These are phyloP conservation scores for Dendrobium huoshanense DNA, from an alignment of 106 monocot species.

Conservation along the genomic window DNA sequence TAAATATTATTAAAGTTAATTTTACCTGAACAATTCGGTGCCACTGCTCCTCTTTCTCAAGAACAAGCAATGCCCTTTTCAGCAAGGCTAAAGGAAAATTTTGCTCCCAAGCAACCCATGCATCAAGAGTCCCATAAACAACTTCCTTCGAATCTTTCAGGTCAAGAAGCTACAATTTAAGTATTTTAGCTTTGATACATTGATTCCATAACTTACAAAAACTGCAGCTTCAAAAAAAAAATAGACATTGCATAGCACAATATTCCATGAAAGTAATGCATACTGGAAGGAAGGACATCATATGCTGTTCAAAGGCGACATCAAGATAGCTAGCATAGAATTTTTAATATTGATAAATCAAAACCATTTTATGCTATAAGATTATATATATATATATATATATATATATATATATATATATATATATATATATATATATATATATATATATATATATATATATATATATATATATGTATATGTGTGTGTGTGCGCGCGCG, in stretches of 20 bases:
- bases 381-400: background rate
- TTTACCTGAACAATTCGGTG: conserved; percentile 86
- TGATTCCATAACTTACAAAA: background rate
- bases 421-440: background rate
- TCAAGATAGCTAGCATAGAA: background rate
- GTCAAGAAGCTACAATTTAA: conserved; percentile 55
- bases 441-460: background rate
- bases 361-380: background rate
- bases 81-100: conserved; percentile 64
- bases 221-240: background rate
- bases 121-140: conserved; percentile 92
- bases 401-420: background rate
- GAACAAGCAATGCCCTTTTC: conserved; percentile 61
- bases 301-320: background rate
- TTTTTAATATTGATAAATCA: background rate
- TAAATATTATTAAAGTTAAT: background rate
- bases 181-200: background rate
- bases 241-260: background rate
- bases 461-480: background rate
- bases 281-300: background rate
- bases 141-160: conserved; percentile 84
- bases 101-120: conserved; percentile 93
- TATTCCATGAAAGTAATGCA: background rate
- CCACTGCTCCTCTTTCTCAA: conserved; percentile 86
- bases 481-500: too few species aligned